Evolutionary conservation across 345 rosid species (phyloP).

Genomic region (Murraya koenigii): DNA sequence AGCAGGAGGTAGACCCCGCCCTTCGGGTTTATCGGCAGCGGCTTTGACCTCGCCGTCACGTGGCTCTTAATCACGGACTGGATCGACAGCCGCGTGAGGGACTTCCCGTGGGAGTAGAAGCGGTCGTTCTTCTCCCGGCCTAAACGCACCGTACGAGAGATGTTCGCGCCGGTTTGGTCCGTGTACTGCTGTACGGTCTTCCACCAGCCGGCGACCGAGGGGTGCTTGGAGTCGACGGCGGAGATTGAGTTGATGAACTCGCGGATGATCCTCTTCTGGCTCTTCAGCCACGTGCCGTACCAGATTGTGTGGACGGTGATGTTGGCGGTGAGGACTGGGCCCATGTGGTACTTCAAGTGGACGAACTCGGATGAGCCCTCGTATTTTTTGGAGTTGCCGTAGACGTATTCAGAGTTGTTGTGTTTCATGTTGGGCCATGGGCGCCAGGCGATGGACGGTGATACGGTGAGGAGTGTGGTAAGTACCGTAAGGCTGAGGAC

Average conservation of each 20-base stretch:
- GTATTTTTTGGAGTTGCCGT: slow-evolving; percentile 62
- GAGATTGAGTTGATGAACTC: slow-evolving; percentile 86
- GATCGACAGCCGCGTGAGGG: slow-evolving; percentile 69
- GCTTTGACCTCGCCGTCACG: slow-evolving; percentile 60
- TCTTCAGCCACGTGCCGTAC: slow-evolving; percentile 80
- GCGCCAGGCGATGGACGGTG: slow-evolving; percentile 51
- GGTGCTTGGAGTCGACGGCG: slow-evolving; percentile 44
- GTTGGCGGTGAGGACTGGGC: slow-evolving; percentile 85
- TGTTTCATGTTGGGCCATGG: slow-evolving; percentile 61
- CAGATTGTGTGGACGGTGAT: slow-evolving; percentile 87
- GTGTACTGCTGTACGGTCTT: slow-evolving; percentile 79
- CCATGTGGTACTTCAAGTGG: slow-evolving; percentile 86
- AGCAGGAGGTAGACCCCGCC: slow-evolving; percentile 77
- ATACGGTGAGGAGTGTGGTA: slow-evolving; percentile 24
- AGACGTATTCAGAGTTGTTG: slow-evolving; percentile 50
- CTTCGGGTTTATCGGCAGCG: slow-evolving; percentile 69
- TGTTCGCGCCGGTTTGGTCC: slow-evolving; percentile 77
- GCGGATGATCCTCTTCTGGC: slow-evolving; percentile 81
- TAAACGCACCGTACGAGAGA: slow-evolving; percentile 49
- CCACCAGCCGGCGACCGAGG: slow-evolving; percentile 97
- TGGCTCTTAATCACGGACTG: slow-evolving; percentile 88
- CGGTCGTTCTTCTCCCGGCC: slow-evolving; percentile 91
- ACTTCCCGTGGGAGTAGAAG: slow-evolving; percentile 86
- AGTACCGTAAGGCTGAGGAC: slow-evolving; percentile 31
- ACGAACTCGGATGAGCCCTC: slow-evolving; percentile 96